Percentiles rank a stretch among this genome's conserved stretches.
Evolutionary conservation across 495 filamentous ascomycete genomes (phyloP).

Genomic region (Aspergillus leporis): DNA sequence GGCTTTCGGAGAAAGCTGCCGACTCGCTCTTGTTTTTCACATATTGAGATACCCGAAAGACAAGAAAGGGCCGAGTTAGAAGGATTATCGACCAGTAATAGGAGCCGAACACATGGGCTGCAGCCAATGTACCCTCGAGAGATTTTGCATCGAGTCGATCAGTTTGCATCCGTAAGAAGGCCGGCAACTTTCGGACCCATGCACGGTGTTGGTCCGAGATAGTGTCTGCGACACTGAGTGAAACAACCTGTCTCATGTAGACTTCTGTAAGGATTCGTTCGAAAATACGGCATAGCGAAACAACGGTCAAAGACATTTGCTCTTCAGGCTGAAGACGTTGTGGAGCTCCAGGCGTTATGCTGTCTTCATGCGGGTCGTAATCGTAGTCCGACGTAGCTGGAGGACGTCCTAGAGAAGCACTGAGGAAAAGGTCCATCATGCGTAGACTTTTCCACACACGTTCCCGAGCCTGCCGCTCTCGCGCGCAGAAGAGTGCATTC

Average conservation of each 20-base stretch:
- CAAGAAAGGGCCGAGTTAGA: slow-evolving; percentile 67
- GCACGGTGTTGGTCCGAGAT: slow-evolving; percentile 59
- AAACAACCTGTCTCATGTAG: slow-evolving; percentile 70
- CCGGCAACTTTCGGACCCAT: slow-evolving; percentile 40
- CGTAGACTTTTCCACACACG: slow-evolving; percentile 62
- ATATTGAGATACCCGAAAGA: slow-evolving; percentile 52
- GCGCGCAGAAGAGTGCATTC: slow-evolving; percentile 55
- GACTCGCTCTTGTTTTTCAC: slow-evolving; percentile 39
- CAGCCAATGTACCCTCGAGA: slow-evolving; percentile 59
- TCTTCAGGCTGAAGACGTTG: slow-evolving; percentile 28
- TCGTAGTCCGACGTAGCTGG: slow-evolving; percentile 61
- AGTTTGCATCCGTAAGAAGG: slow-evolving; percentile 36
- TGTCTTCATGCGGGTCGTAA: slow-evolving; percentile 48
- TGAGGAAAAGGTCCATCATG: slow-evolving; percentile 61
- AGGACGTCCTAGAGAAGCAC: slow-evolving; percentile 59
- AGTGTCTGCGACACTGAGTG: slow-evolving; percentile 62
- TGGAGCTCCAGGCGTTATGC: slow-evolving; percentile 20
- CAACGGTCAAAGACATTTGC: slow-evolving; percentile 38
- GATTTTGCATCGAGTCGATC: slow-evolving; percentile 37
- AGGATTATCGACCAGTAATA: slow-evolving; percentile 76
- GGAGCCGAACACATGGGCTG: slow-evolving; percentile 66
- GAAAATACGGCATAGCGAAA: slow-evolving; percentile 58
- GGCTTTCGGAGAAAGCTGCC: slow-evolving; percentile 20
- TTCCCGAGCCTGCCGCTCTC: slow-evolving; percentile 52
- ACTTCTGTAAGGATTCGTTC: slow-evolving; percentile 66